phyloP scores from a whole-genome alignment of 2,329 filamentous ascomycete species.

The Laburnicola sp. region DNA sequence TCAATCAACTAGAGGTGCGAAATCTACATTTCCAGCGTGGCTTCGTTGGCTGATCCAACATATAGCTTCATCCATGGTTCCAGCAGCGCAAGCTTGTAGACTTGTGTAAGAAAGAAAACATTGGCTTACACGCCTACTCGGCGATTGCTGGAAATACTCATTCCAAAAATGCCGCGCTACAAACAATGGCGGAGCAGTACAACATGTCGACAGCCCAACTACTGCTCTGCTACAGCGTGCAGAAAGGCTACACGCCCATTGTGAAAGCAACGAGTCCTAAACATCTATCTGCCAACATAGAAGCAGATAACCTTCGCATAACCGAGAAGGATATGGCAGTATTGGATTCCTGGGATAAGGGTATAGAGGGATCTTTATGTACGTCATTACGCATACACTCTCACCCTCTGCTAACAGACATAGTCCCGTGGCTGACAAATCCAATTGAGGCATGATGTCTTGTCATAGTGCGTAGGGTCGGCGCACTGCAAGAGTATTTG shows the following conservation, averaged over 20 bases:
- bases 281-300: conserved; percentile 23
- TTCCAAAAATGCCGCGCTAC: neutral
- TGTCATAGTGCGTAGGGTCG: neutral
- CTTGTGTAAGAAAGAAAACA: conserved; percentile 2
- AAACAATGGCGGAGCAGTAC: conserved; percentile 47
- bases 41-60: neutral
- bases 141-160: neutral
- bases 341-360: conserved; percentile 23
- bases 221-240: conserved; percentile 74
- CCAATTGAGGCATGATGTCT: neutral
- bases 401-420: neutral
- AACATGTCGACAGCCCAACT: conserved; percentile 73
- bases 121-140: neutral
- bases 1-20: neutral
- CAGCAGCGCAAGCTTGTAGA: conserved; percentile 10
- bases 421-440: conserved; percentile 1
- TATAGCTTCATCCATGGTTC: conserved; percentile 9
- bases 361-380: conserved; percentile 11
- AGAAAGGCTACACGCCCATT: conserved; percentile 57
- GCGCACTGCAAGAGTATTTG: no score
- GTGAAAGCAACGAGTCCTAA: conserved; percentile 26
- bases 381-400: conserved; percentile 1
- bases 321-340: conserved; percentile 20
- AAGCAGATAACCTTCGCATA: conserved; percentile 22
- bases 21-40: conserved; percentile 40